phyloP scores from a whole-genome alignment of 371 early-diverging fungal species.

The Mortierella sp. region DNA sequence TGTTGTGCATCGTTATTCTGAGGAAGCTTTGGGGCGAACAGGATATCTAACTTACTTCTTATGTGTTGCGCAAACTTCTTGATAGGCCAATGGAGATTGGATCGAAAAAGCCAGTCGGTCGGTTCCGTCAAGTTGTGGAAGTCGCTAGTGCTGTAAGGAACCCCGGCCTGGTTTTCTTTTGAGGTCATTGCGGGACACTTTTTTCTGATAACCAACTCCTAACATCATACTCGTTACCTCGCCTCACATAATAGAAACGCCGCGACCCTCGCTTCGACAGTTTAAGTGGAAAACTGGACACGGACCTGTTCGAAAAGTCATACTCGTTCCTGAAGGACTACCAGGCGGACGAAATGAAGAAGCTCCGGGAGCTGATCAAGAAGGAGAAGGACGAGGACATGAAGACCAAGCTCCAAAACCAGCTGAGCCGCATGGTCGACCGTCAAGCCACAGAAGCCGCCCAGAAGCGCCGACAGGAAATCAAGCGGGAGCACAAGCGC shows the following conservation, averaged over 20 bases:
- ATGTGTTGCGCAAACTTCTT: not conserved
- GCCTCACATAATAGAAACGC: constrained; percentile 60
- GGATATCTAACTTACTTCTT: not conserved
- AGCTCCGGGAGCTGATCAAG: constrained; percentile 71
- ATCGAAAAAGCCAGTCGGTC: constrained; percentile 84
- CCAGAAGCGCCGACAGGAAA: constrained; percentile 72
- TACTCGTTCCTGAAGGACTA: constrained; percentile 87
- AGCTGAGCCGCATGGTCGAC: constrained; percentile 71
- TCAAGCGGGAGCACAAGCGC: constrained; percentile 83
- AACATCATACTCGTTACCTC: no score
- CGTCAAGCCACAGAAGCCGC: constrained; percentile 59
- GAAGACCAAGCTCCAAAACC: constrained; percentile 62
- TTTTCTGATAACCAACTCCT: not conserved
- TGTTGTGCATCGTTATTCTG: not conserved
- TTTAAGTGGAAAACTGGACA: constrained; percentile 85
- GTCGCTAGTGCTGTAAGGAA: constrained; percentile 64
- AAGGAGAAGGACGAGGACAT: constrained; percentile 73
- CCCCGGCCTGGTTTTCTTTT: no score
- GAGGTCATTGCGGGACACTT: no score
- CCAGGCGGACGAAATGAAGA: constrained; percentile 76
- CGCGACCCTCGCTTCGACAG: constrained; percentile 94
- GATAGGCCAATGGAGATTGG: constrained; percentile 83
- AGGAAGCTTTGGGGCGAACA: no score
- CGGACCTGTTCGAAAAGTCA: constrained; percentile 87
- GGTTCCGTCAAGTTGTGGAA: constrained; percentile 83